These are phyloP conservation scores for Trypanosoma platydactyli DNA, from an alignment of 208 protist genomes.

Conservation along the genomic window DNA sequence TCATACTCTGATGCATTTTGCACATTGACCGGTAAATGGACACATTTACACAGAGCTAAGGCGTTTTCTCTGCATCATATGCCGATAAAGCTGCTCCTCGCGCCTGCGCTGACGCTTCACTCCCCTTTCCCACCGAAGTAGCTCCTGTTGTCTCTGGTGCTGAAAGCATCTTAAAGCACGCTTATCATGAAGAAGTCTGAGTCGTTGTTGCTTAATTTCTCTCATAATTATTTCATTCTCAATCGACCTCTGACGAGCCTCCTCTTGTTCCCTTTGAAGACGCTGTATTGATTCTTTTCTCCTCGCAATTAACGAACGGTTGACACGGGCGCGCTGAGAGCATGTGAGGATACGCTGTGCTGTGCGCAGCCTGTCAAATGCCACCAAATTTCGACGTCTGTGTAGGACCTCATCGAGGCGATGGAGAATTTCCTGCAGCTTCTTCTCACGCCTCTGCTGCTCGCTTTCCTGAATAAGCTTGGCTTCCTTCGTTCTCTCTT, in stretches of 20 bases:
- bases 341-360: background rate
- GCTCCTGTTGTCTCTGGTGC: conserved; percentile 9
- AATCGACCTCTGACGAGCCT: conserved; percentile 1
- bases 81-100: conserved; percentile 5
- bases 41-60: background rate
- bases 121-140: conserved; percentile 1
- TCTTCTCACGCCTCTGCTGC: conserved; percentile 10
- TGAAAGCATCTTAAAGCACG: conserved; percentile 14
- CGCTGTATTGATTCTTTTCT: background rate
- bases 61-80: background rate
- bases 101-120: conserved; percentile 4
- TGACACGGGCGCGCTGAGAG: conserved; percentile 4
- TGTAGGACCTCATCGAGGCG: conserved; percentile 9
- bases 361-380: conserved; percentile 4
- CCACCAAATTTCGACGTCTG: conserved; percentile 7
- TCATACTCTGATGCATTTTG: background rate
- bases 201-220: conserved; percentile 13
- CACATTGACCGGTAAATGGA: background rate
- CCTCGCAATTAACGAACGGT: conserved; percentile 3
- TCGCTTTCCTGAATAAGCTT: background rate
- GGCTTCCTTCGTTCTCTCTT: conserved; percentile 7
- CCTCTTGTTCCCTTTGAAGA: background rate
- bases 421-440: background rate
- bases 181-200: conserved; percentile 17
- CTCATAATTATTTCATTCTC: conserved; percentile 10